Percentiles rank a stretch among this genome's conserved stretches.
These are phyloP conservation scores for Bertia moriformis DNA, from an alignment of 2,329 filamentous ascomycete species.

Conservation along the genomic window DNA sequence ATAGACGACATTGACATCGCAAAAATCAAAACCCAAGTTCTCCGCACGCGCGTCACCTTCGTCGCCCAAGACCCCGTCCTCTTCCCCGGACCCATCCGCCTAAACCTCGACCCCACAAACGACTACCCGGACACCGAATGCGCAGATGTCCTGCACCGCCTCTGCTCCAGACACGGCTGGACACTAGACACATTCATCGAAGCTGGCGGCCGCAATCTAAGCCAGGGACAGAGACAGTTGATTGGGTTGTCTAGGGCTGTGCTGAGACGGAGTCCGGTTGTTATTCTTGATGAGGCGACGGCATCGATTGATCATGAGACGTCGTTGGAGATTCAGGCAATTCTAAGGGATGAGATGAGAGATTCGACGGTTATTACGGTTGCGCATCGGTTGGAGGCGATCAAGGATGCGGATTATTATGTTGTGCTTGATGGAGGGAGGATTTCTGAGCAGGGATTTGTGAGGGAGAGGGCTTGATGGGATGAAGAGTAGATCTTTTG, in stretches of 20 bases:
- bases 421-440: background rate
- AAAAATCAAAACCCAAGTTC: conserved; percentile 8
- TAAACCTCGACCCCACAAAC: background rate
- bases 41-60: background rate
- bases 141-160: conserved; percentile 1
- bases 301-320: conserved; percentile 3
- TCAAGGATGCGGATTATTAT: background rate
- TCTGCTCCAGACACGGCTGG: conserved; percentile 1
- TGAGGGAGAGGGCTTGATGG: no score
- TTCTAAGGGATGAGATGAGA: background rate
- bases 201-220: conserved; percentile 7
- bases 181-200: background rate
- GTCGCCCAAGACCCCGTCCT: conserved; percentile 1
- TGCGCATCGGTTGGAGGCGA: conserved; percentile 2
- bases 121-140: background rate
- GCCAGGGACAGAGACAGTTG: conserved; percentile 15
- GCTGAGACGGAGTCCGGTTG: conserved; percentile 1
- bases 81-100: background rate
- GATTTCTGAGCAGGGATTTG: background rate
- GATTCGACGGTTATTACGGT: conserved; percentile 2
- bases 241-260: conserved; percentile 13
- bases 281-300: conserved; percentile 4
- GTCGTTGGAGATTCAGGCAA: conserved; percentile 2
- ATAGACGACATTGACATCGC: conserved; percentile 13
- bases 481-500: no score